Percentiles rank a stretch among this genome's conserved stretches.
Evolutionary conservation across 257 asterid species (phyloP).

Genomic region (Solanum bulbocastanum): DNA sequence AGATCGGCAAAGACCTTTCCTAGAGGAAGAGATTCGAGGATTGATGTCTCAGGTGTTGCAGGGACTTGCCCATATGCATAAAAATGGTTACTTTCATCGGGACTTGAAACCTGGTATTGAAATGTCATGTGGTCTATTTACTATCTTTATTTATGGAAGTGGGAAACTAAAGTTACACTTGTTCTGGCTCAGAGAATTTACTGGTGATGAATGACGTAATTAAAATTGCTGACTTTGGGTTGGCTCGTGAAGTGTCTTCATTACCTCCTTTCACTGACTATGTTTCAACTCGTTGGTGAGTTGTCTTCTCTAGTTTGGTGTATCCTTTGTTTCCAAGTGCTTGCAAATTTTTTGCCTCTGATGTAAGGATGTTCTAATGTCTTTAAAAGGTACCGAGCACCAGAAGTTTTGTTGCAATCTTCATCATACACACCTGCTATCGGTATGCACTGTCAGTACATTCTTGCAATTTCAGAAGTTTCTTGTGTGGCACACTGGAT

Average conservation of each 20-base stretch:
- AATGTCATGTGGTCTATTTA: neutral
- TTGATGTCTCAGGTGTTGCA: conserved; percentile 84
- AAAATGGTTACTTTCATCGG: conserved; percentile 78
- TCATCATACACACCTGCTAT: conserved; percentile 75
- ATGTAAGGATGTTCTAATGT: conserved; percentile 1
- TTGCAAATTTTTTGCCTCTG: conserved; percentile 2
- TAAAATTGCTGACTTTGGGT: conserved; percentile 95
- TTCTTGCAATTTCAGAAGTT: neutral
- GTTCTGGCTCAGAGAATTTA: conserved; percentile 62
- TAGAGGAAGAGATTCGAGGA: conserved; percentile 76
- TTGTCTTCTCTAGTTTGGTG: conserved; percentile 7
- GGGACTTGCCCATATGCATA: conserved; percentile 84
- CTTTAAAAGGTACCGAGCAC: conserved; percentile 88
- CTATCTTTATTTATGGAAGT: neutral
- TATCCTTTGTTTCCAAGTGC: neutral
- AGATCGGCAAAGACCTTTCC: conserved; percentile 48
- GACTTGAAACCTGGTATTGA: conserved; percentile 92
- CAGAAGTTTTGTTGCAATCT: conserved; percentile 83
- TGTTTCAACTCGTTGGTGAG: conserved; percentile 99
- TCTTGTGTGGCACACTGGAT: neutral
- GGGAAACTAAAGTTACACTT: neutral
- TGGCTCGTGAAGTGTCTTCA: conserved; percentile 91
- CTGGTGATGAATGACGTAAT: conserved; percentile 64
- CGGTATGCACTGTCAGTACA: conserved; percentile 36
- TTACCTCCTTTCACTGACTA: conserved; percentile 91